Percentiles rank a stretch among this genome's conserved stretches.
These are phyloP conservation scores for Hericium alpestre DNA, from an alignment of 768 basidiomycete species.

Conservation along the genomic window DNA sequence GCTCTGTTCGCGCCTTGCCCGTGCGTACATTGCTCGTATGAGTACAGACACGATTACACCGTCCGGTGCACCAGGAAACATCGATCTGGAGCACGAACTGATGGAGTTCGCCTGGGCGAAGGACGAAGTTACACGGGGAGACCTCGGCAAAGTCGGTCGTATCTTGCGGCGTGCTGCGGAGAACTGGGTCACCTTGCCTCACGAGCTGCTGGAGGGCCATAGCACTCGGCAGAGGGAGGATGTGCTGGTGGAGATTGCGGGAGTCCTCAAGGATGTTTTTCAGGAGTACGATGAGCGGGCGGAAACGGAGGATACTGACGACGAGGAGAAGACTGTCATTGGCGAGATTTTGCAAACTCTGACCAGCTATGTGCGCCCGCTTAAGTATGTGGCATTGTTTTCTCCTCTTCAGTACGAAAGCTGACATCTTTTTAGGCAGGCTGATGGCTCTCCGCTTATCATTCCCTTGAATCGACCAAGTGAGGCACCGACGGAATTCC, in stretches of 20 bases:
- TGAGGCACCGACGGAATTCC: slow-evolving; percentile 48
- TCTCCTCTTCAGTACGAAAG: not conserved
- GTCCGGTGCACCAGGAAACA: slow-evolving; percentile 47
- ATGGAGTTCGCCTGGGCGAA: slow-evolving; percentile 69
- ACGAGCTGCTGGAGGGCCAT: slow-evolving; percentile 14
- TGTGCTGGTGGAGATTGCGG: slow-evolving; percentile 59
- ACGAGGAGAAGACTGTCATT: slow-evolving; percentile 57
- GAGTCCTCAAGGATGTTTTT: slow-evolving; percentile 59
- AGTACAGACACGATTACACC: slow-evolving; percentile 41
- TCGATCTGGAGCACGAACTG: slow-evolving; percentile 51
- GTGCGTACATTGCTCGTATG: slow-evolving; percentile 52
- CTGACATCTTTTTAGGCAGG: slow-evolving; percentile 24
- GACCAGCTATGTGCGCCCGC: slow-evolving; percentile 41
- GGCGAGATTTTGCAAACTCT: slow-evolving; percentile 53
- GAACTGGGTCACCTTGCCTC: slow-evolving; percentile 39
- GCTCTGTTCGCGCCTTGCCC: slow-evolving; percentile 50
- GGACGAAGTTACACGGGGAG: slow-evolving; percentile 58
- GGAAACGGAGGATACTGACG: slow-evolving; percentile 52
- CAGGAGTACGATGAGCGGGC: slow-evolving; percentile 54
- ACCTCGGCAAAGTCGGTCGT: slow-evolving; percentile 46
- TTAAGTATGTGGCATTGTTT: slow-evolving; percentile 37
- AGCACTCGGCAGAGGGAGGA: slow-evolving; percentile 19
- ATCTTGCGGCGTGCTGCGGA: slow-evolving; percentile 43
- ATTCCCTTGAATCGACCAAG: slow-evolving; percentile 45
- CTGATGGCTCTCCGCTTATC: slow-evolving; percentile 33